Base-by-base conservation (phyloP, 176 grass and related monocot genomes). In the Puya raimondii region DNA sequence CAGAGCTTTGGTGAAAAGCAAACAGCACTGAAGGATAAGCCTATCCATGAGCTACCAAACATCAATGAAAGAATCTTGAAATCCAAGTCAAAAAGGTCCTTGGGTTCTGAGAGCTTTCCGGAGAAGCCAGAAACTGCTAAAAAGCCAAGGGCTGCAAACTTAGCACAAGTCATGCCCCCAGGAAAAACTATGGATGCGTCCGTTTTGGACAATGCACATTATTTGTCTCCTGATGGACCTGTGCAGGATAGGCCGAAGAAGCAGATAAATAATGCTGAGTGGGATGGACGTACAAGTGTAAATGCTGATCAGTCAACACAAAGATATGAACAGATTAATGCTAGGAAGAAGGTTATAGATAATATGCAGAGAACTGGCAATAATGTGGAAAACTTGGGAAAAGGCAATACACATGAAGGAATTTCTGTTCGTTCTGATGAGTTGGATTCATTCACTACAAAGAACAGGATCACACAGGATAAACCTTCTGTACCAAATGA, bases 21-120 rank as follows among this genome's bases (percentile, higher is more conserved):
- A 64, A 80, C 63, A 53, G 67, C 77, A 77, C 50, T 61, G 27
- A 86, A 84, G 63, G 79, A 86, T 78, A 80, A 79, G 71, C 77
- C 77, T 72, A 65, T 74, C 27, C 77, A 79, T 53, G 79, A 65
- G 16, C 74, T 56, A n/a, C 64, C 65, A 50, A 87, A 69, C 64
- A 72, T 48, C 51, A 42, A 52, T 3, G 81, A 81, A 72, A 88
- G 59, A 88, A 64, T 42, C 68, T 48, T 23, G 49, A 82, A 87
- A 71, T 47, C 75, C 15, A 93, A 81, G 69, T 70, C 82, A 52
- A 99, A 88, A 88, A 91, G 85, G 68, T 48, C 58, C 47, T 77
- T 73, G 47, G 65, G 12, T 64, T 74, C 76, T 67, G 80, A 88
- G 47, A 78, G 75, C 76, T 76, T 76, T 11, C 73, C 15, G 11